Evolutionary conservation across 495 filamentous ascomycete species (phyloP).

Genomic region (Aspergillus leporis): DNA sequence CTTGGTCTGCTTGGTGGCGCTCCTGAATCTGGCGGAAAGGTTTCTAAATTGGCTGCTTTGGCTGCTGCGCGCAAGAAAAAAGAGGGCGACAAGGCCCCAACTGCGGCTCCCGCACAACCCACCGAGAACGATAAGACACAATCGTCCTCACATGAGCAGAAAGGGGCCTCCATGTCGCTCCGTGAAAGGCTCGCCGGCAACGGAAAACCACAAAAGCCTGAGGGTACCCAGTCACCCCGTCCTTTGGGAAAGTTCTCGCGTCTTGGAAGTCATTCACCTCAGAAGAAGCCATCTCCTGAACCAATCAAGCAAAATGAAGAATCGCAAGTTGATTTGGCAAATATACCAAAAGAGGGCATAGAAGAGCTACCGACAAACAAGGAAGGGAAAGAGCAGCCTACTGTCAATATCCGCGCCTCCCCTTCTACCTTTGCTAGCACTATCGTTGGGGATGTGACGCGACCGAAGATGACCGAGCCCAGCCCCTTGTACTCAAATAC

Average conservation of each 20-base stretch:
- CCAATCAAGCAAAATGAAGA: constrained; percentile 12
- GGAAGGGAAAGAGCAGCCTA: constrained; percentile 17
- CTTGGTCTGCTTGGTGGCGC: constrained; percentile 77
- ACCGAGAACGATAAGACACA: constrained; percentile 17
- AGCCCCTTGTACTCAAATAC: constrained; percentile 38
- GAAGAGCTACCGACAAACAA: constrained; percentile 8
- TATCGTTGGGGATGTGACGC: constrained; percentile 54
- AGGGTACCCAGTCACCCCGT: constrained; percentile 26
- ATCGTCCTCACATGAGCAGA: constrained; percentile 23
- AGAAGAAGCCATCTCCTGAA: constrained; percentile 24
- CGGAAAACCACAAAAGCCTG: constrained; percentile 33
- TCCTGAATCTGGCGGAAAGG: constrained; percentile 56
- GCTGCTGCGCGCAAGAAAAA: constrained; percentile 88
- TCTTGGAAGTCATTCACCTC: constrained; percentile 17
- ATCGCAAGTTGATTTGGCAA: constrained; percentile 3
- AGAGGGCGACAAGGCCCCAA: constrained; percentile 57
- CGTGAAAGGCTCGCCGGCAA: constrained; percentile 40
- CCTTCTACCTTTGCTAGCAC: constrained; percentile 72
- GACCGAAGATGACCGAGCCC: constrained; percentile 36
- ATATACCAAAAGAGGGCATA: not conserved
- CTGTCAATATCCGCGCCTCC: constrained; percentile 34
- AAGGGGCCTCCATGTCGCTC: constrained; percentile 28
- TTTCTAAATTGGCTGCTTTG: constrained; percentile 86
- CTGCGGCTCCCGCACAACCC: constrained; percentile 17
- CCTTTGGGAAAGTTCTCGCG: constrained; percentile 24